Evolutionary conservation across 768 basidiomycete genomes (phyloP).

Genomic region (Lactarius hengduanensis): DNA sequence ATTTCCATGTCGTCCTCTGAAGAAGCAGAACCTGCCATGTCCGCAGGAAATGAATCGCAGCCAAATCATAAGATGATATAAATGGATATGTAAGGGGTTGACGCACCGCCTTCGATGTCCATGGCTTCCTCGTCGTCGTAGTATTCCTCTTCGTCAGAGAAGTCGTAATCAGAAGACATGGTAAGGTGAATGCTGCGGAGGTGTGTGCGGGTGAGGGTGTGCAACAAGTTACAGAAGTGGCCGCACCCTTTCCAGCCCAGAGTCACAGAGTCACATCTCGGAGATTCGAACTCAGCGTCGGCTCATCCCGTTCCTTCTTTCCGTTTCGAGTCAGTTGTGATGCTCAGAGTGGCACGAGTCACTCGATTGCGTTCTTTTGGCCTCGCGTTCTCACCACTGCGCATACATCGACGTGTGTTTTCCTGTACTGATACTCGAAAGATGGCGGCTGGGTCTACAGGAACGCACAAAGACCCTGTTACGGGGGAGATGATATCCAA

Average conservation of each 20-base stretch:
- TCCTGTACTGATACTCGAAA: slow-evolving; percentile 2
- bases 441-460: slow-evolving; percentile 42
- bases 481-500: slow-evolving; percentile 98
- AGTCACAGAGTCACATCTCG: slow-evolving; percentile 7
- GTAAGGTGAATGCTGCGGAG: slow-evolving; percentile 18
- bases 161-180: slow-evolving; percentile 68
- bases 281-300: slow-evolving; percentile 20
- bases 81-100: slow-evolving; percentile 25
- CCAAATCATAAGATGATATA: slow-evolving; percentile 23
- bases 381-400: slow-evolving; percentile 7
- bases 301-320: slow-evolving; percentile 3
- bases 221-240: slow-evolving; percentile 9
- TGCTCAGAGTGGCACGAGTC: slow-evolving; percentile 32
- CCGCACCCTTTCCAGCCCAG: slow-evolving; percentile 8
- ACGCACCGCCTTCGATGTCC: slow-evolving; percentile 56
- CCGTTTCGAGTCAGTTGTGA: slow-evolving; percentile 22
- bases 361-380: slow-evolving; percentile 21
- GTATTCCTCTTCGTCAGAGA: slow-evolving; percentile 68
- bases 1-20: slow-evolving; percentile 68
- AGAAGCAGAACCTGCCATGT: slow-evolving; percentile 40
- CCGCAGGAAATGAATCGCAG: slow-evolving; percentile 29
- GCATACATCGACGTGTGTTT: slow-evolving; percentile 1
- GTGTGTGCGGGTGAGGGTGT: slow-evolving; percentile 9
- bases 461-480: slow-evolving; percentile 69
- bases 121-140: slow-evolving; percentile 70